Conservation (phyloP, 495 filamentous ascomycete species). For the Penicillium steckii region DNA sequence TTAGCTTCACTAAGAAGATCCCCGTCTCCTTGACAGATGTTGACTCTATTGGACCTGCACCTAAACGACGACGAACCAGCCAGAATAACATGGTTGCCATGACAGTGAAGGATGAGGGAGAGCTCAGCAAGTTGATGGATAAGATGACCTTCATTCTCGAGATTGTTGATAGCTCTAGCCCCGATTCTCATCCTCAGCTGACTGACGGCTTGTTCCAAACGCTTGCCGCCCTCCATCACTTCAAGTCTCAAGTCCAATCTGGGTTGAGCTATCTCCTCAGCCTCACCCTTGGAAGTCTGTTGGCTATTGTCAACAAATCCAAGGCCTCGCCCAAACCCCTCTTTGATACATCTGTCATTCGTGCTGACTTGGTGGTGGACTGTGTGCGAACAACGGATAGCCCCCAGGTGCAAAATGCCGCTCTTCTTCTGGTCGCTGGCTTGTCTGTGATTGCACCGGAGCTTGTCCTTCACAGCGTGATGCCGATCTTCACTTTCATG, state of each 20-base stretch:
- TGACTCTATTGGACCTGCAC: conserved; percentile 60
- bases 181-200: conserved; percentile 68
- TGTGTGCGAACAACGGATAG: conserved; percentile 86
- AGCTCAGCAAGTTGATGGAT: conserved; percentile 61
- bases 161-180: conserved; percentile 73
- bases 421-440: conserved; percentile 81
- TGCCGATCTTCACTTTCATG: conserved; percentile 99
- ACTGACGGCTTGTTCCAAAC: conserved; percentile 75
- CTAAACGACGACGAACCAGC: conserved; percentile 76
- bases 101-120: conserved; percentile 45
- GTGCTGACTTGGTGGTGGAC: conserved; percentile 84
- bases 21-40: conserved; percentile 60
- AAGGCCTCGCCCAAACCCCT: conserved; percentile 57
- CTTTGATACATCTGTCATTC: conserved; percentile 72
- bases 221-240: conserved; percentile 79
- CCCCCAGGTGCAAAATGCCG: conserved; percentile 87
- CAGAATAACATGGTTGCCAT: conserved; percentile 54
- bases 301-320: conserved; percentile 73
- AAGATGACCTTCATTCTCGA: conserved; percentile 86
- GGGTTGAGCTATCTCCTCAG: conserved; percentile 85
- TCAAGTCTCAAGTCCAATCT: conserved; percentile 66
- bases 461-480: conserved; percentile 88
- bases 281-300: conserved; percentile 70
- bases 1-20: conserved; percentile 65
- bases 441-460: conserved; percentile 83